phyloP scores from a whole-genome alignment of 1,284 basidiomycete genomes.

The Malassezia yamatoensis region DNA sequence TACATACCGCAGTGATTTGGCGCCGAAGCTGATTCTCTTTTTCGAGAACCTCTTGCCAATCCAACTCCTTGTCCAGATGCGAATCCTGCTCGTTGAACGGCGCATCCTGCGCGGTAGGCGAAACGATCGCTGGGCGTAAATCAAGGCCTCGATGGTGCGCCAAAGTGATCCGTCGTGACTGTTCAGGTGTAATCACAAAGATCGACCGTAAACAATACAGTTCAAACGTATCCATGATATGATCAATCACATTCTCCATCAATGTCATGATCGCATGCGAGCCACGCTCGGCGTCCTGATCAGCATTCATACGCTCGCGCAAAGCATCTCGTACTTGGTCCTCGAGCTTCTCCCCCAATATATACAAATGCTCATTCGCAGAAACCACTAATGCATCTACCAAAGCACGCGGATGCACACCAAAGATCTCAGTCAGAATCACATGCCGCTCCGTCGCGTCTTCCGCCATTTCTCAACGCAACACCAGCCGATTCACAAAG shows the following conservation, averaged over 20 bases:
- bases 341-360: conserved; percentile 34
- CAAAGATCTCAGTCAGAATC: conserved; percentile 46
- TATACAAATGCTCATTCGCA: conserved; percentile 43
- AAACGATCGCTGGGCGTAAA: conserved; percentile 16
- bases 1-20: conserved; percentile 4
- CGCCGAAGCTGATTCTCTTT: conserved; percentile 13
- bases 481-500: too few species aligned
- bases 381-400: conserved; percentile 41
- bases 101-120: too few species aligned
- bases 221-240: conserved; percentile 44
- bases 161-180: conserved; percentile 38
- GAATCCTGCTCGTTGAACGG: too few species aligned
- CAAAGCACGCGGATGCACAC: conserved; percentile 39
- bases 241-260: conserved; percentile 43
- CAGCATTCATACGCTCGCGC: conserved; percentile 21
- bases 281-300: conserved; percentile 33
- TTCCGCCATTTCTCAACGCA: conserved; percentile 5
- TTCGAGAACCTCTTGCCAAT: too few species aligned
- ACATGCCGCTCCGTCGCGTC: conserved; percentile 13
- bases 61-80: too few species aligned
- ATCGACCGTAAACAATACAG: conserved; percentile 40
- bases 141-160: conserved; percentile 44
- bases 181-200: conserved; percentile 35
- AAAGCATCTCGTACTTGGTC: conserved; percentile 21
- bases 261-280: conserved; percentile 39